Evolutionary conservation across 176 grass and related monocot genomes (phyloP).

Genomic region (Eleusine indica): DNA sequence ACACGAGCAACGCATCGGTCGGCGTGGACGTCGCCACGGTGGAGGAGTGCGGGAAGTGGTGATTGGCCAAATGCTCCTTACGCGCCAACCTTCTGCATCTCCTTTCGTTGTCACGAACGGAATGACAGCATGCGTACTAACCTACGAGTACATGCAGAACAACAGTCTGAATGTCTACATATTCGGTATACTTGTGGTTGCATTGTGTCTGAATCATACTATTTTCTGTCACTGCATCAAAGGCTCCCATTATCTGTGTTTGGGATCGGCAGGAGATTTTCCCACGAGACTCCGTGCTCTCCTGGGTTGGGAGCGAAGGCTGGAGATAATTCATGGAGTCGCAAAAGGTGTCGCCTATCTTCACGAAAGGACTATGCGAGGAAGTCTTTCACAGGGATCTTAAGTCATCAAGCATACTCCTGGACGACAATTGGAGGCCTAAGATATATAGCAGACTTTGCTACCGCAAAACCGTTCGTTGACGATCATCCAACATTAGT

Average conservation of each 20-base stretch:
- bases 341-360: conserved; percentile 31
- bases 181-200: conserved; percentile 14
- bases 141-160: conserved; percentile 36
- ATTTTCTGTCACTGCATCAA: neutral
- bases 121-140: neutral
- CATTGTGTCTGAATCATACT: neutral
- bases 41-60: too few species aligned
- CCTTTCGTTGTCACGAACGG: conserved; percentile 10
- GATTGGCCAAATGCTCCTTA: too few species aligned
- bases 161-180: conserved; percentile 30
- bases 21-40: too few species aligned
- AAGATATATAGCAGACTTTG: conserved; percentile 34
- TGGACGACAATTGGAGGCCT: conserved; percentile 30
- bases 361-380: conserved; percentile 17
- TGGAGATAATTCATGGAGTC: conserved; percentile 13
- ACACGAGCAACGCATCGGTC: too few species aligned
- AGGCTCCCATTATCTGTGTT: neutral
- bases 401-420: conserved; percentile 26
- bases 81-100: conserved; percentile 20
- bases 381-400: conserved; percentile 42
- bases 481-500: neutral
- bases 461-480: conserved; percentile 5
- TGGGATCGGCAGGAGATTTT: neutral
- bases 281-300: neutral
- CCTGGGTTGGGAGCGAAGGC: conserved; percentile 11